Conservation (phyloP, 768 basidiomycete species). For the Lentinula raphanica region DNA sequence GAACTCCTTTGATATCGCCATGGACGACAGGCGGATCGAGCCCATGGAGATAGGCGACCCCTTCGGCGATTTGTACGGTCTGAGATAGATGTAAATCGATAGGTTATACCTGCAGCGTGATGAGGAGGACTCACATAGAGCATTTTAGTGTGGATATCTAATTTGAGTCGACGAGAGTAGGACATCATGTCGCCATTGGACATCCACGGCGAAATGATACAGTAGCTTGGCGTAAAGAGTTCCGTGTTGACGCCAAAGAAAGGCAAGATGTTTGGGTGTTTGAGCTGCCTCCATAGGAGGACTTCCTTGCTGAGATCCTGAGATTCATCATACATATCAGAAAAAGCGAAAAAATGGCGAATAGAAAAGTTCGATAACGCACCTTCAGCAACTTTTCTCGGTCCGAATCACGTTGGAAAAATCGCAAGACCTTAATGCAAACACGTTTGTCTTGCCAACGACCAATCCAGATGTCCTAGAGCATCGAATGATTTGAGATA, state of each 20-base stretch:
- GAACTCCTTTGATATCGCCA: conserved; percentile 36
- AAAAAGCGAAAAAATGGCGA: too few relatives aligned
- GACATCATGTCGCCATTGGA: conserved; percentile 20
- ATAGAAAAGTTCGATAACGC: too few relatives aligned
- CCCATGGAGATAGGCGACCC: conserved; percentile 32
- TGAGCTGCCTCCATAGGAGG: conserved; percentile 26
- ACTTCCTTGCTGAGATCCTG: conserved; percentile 16
- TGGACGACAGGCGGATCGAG: conserved; percentile 35
- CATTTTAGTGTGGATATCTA: conserved; percentile 14
- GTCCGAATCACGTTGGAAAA: not conserved
- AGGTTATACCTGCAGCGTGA: conserved; percentile 23
- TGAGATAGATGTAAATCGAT: conserved; percentile 5
- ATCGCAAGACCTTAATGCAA: conserved; percentile 10
- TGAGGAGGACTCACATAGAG: conserved; percentile 12
- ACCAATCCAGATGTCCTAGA: conserved; percentile 11
- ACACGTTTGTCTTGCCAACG: not conserved
- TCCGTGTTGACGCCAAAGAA: conserved; percentile 23
- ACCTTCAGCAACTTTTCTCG: conserved; percentile 1
- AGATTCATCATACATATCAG: too few relatives aligned
- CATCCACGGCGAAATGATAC: conserved; percentile 38
- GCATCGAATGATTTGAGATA: not conserved
- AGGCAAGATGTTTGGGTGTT: conserved; percentile 25
- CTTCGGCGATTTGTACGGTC: conserved; percentile 28
- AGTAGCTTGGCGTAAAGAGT: conserved; percentile 11
- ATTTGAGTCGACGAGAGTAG: conserved; percentile 18